phyloP scores from a whole-genome alignment of 2,329 filamentous ascomycete genomes.

The Aspergillus flavus region DNA sequence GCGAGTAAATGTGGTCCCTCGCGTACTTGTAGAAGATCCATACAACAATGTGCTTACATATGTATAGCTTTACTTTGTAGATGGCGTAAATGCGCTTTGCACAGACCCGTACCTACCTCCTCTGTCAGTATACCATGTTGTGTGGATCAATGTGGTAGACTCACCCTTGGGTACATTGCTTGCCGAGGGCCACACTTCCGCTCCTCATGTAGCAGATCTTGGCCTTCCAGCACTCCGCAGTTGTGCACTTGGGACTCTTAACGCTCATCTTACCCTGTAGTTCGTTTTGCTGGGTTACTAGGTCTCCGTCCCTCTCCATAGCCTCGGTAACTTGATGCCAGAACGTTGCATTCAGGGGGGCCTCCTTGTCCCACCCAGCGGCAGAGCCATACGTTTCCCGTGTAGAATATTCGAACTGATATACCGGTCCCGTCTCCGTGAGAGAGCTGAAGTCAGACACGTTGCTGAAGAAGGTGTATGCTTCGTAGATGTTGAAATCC shows the following conservation, averaged over 20 bases:
- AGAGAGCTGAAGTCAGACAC: slow-evolving; percentile 49
- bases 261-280: slow-evolving; percentile 57
- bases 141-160: slow-evolving; percentile 16
- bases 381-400: slow-evolving; percentile 52
- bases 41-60: neutral
- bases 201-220: slow-evolving; percentile 64
- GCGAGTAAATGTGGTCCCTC: neutral
- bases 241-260: slow-evolving; percentile 56
- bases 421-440: slow-evolving; percentile 49
- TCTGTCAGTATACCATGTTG: neutral
- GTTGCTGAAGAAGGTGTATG: slow-evolving; percentile 57
- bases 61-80: neutral
- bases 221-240: slow-evolving; percentile 52
- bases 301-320: slow-evolving; percentile 54
- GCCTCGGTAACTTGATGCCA: slow-evolving; percentile 62
- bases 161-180: slow-evolving; percentile 55
- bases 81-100: slow-evolving; percentile 38
- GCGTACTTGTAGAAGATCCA: neutral
- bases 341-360: slow-evolving; percentile 61
- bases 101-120: slow-evolving; percentile 40
- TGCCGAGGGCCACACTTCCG: slow-evolving; percentile 56
- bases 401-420: slow-evolving; percentile 55
- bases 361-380: slow-evolving; percentile 49
- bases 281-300: slow-evolving; percentile 56
- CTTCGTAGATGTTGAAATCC: slow-evolving; percentile 56